These are phyloP conservation scores for Sarcomyxa edulis DNA, from an alignment of 768 basidiomycete genomes.

Conservation along the genomic window DNA sequence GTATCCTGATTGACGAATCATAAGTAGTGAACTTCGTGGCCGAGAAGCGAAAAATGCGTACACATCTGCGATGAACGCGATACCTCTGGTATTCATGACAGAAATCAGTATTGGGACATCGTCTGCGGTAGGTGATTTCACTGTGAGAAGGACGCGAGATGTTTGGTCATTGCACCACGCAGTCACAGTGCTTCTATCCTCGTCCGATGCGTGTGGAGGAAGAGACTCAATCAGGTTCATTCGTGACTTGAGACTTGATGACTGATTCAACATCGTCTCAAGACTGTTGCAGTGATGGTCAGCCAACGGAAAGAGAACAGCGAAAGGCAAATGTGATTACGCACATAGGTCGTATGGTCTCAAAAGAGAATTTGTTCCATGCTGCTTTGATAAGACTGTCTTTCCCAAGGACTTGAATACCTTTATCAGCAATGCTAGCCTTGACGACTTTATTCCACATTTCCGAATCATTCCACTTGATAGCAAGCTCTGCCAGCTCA, in stretches of 20 bases:
- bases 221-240: conserved; percentile 16
- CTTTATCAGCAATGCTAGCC: conserved; percentile 8
- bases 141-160: conserved; percentile 14
- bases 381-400: conserved; percentile 12
- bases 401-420: conserved; percentile 7
- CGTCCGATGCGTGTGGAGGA: conserved; percentile 8
- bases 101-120: conserved; percentile 20
- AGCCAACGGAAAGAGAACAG: not conserved
- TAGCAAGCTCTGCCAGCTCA: conserved; percentile 14
- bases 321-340: conserved; percentile 4
- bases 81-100: conserved; percentile 13
- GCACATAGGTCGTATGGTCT: conserved; percentile 14
- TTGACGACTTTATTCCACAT: conserved; percentile 21
- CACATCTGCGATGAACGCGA: conserved; percentile 14
- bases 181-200: conserved; percentile 8
- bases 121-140: conserved; percentile 9
- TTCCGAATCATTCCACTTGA: conserved; percentile 21
- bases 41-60: conserved; percentile 10
- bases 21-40: not conserved
- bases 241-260: conserved; percentile 9
- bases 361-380: conserved; percentile 19
- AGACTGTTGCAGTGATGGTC: conserved; percentile 11
- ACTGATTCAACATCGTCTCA: conserved; percentile 13
- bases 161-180: conserved; percentile 17
- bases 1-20: conserved; percentile 11